phyloP scores from a whole-genome alignment of 495 filamentous ascomycete species.

The Xylaria cubensis region DNA sequence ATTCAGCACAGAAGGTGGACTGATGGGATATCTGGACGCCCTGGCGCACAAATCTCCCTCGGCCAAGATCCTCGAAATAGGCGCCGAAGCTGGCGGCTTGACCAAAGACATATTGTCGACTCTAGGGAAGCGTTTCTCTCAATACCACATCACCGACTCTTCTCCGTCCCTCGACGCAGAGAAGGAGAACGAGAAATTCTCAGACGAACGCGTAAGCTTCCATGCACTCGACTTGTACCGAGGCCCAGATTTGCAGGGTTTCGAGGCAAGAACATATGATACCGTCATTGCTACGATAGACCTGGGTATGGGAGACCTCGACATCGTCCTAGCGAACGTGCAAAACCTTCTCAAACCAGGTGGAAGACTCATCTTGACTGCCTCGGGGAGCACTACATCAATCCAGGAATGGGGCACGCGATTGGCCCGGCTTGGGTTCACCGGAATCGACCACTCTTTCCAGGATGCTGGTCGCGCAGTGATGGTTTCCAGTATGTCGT shows the following conservation, averaged over 20 bases:
- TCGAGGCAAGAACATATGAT: not conserved
- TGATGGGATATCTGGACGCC: conserved; percentile 15
- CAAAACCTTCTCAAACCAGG: not conserved
- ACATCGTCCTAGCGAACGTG: conserved; percentile 3
- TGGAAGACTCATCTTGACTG: not conserved
- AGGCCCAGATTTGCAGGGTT: not conserved
- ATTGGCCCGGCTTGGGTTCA: not conserved
- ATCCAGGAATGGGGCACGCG: not conserved
- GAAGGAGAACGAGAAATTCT: not conserved
- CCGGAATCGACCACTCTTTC: not conserved
- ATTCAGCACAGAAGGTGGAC: conserved; percentile 3
- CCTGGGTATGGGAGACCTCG: not conserved
- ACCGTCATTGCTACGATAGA: conserved; percentile 6
- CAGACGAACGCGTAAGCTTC: not conserved
- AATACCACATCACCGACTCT: conserved; percentile 1
- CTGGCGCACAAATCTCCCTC: conserved; percentile 17
- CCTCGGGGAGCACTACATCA: conserved; percentile 1
- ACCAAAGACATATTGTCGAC: conserved; percentile 6
- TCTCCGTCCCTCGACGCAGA: not conserved
- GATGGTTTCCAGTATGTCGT: not conserved
- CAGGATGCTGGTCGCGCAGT: not conserved
- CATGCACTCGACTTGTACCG: conserved; percentile 1
- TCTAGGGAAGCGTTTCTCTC: conserved; percentile 5
- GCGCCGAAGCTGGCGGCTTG: conserved; percentile 9
- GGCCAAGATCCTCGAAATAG: conserved; percentile 16